These are phyloP conservation scores for Tricholoma sp. DNA, from an alignment of 768 basidiomycete genomes.

Conservation along the genomic window DNA sequence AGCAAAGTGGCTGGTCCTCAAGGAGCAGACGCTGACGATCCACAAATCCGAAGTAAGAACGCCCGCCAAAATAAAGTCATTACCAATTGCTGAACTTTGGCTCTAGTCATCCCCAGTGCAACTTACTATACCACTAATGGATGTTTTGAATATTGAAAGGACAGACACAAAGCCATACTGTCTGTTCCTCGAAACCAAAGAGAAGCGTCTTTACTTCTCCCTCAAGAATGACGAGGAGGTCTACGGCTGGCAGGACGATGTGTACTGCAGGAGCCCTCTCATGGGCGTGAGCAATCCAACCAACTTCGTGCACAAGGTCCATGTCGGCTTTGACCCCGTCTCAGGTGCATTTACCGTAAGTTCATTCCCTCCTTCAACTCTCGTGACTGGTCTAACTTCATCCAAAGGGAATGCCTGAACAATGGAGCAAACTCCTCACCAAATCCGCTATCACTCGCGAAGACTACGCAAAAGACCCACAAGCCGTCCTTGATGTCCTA, in stretches of 20 bases:
- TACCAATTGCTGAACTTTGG: slow-evolving; percentile 5
- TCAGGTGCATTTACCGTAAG: slow-evolving; percentile 91
- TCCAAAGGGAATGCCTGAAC: slow-evolving; percentile 85
- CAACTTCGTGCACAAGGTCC: slow-evolving; percentile 98
- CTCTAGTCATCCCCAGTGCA: slow-evolving; percentile 50
- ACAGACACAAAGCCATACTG: slow-evolving; percentile 96
- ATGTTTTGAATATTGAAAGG: slow-evolving; percentile 84
- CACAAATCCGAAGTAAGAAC: slow-evolving; percentile 87
- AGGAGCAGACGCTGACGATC: slow-evolving; percentile 70
- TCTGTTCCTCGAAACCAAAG: slow-evolving; percentile 78
- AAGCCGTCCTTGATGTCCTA: slow-evolving; percentile 94
- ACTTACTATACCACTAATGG: slow-evolving; percentile 58
- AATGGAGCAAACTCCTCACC: slow-evolving; percentile 96
- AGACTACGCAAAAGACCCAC: slow-evolving; percentile 95
- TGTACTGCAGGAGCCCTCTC: slow-evolving; percentile 86
- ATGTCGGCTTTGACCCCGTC: slow-evolving; percentile 94
- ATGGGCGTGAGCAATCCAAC: slow-evolving; percentile 94
- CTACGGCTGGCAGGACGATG: slow-evolving; percentile 98
- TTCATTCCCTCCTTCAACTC: slow-evolving; percentile 7
- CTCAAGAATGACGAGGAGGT: slow-evolving; percentile 94
- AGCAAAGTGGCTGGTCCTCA: slow-evolving; percentile 84
- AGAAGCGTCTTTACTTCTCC: slow-evolving; percentile 74
- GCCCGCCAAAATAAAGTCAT: not conserved
- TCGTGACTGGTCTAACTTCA: not conserved
- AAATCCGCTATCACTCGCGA: slow-evolving; percentile 97